Conservation (phyloP, 2,329 filamentous ascomycete species). For the Fusarium pseudonygamai region DNA sequence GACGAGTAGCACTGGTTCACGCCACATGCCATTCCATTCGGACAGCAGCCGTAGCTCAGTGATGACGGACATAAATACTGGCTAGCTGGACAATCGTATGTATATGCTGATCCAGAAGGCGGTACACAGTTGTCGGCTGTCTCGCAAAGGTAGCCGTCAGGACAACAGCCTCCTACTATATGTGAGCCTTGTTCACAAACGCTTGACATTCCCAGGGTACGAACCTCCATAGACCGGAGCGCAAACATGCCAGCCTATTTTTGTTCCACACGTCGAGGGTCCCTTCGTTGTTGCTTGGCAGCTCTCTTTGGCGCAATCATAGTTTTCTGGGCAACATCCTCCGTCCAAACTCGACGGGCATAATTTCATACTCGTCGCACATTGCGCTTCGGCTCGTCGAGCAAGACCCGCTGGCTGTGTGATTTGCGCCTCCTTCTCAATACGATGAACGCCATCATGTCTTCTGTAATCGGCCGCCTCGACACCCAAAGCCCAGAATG, state of each 20-base stretch:
- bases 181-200: conserved; percentile 19
- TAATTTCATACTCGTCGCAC: conserved; percentile 42
- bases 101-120: conserved; percentile 53
- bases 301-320: conserved; percentile 58
- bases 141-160: conserved; percentile 56
- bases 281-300: conserved; percentile 59
- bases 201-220: conserved; percentile 11
- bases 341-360: conserved; percentile 55
- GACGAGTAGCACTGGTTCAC: conserved; percentile 59
- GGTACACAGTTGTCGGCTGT: conserved; percentile 53
- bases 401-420: conserved; percentile 33
- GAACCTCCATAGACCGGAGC: conserved; percentile 49
- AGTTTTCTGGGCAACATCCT: conserved; percentile 59
- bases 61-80: conserved; percentile 61
- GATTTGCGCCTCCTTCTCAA: conserved; percentile 43
- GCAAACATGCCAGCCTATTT: conserved; percentile 53
- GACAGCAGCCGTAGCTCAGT: conserved; percentile 63
- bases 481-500: conserved; percentile 30
- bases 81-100: conserved; percentile 54
- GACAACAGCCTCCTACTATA: conserved; percentile 56
- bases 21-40: conserved; percentile 60
- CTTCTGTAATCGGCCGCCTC: conserved; percentile 43
- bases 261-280: conserved; percentile 51
- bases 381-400: conserved; percentile 35
- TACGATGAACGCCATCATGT: conserved; percentile 45